phyloP scores from a whole-genome alignment of 2,329 filamentous ascomycete genomes.

The Hypoxylon sp. region DNA sequence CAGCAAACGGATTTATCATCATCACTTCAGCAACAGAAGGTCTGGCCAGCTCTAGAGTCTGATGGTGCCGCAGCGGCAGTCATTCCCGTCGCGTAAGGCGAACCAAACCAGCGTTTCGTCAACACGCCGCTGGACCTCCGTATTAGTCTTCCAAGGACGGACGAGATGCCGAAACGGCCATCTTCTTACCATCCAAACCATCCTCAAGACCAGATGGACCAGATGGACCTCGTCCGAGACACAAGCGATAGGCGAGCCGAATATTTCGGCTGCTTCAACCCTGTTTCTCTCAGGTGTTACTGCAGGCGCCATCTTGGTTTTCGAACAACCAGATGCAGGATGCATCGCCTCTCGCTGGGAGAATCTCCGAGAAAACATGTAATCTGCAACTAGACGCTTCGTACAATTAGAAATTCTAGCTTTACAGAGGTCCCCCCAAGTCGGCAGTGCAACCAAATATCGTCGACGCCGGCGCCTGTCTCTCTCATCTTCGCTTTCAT shows the following conservation, averaged over 20 bases:
- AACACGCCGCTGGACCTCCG: conserved; percentile 20
- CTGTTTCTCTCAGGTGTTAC: conserved; percentile 39
- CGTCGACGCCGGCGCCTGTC: conserved; percentile 8
- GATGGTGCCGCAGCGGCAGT: conserved; percentile 29
- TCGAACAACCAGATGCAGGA: conserved; percentile 28
- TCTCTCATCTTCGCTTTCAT: conserved; percentile 12
- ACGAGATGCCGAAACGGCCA: conserved; percentile 25
- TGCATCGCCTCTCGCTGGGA: conserved; percentile 8
- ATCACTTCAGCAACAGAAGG: conserved; percentile 46
- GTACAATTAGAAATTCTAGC: conserved; percentile 10
- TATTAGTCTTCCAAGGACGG: conserved; percentile 20
- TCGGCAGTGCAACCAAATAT: conserved; percentile 20
- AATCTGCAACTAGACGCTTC: conserved; percentile 5
- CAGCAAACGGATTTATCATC: conserved; percentile 48
- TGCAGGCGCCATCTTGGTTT: conserved; percentile 36
- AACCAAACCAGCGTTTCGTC: conserved; percentile 32
- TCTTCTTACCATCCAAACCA: conserved; percentile 26
- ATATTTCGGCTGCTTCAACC: conserved; percentile 35
- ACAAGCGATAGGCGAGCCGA: conserved; percentile 30
- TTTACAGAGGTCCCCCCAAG: conserved; percentile 18
- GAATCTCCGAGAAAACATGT: conserved; percentile 18
- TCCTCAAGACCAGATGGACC: conserved; percentile 8
- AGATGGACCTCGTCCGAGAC: conserved; percentile 34
- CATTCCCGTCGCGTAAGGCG: conserved; percentile 29
- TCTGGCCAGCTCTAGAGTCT: conserved; percentile 36